These are phyloP conservation scores for Trapa incisa DNA, from an alignment of 345 rosid genomes.

Conservation along the genomic window DNA sequence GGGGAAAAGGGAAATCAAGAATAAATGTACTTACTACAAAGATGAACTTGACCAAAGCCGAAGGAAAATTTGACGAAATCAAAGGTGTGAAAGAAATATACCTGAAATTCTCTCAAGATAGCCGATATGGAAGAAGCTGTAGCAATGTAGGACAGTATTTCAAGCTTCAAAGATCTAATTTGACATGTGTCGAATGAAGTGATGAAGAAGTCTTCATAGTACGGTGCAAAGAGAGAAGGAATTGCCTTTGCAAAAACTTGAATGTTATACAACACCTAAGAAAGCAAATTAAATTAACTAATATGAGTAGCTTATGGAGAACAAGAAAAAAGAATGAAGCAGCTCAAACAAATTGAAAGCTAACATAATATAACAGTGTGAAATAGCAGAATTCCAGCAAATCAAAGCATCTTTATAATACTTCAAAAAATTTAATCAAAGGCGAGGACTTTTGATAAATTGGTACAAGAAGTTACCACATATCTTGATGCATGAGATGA, in stretches of 20 bases:
- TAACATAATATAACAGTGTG: neutral
- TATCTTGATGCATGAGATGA: constrained; percentile 80
- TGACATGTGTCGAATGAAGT: constrained; percentile 66
- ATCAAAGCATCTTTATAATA: neutral
- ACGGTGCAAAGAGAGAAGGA: constrained; percentile 71
- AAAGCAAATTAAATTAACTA: constrained; percentile 6
- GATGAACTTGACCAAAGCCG: neutral
- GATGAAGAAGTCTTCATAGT: constrained; percentile 69
- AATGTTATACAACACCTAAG: constrained; percentile 77
- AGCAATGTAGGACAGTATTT: constrained; percentile 70
- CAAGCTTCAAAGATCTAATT: constrained; percentile 80
- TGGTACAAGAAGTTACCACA: constrained; percentile 45
- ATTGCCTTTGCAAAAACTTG: constrained; percentile 71
- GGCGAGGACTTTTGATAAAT: neutral
- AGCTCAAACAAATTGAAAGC: neutral
- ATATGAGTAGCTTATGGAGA: constrained; percentile 1
- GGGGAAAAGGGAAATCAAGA: neutral
- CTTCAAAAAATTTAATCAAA: neutral
- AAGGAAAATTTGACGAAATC: constrained; percentile 3
- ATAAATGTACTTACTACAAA: neutral
- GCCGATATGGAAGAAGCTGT: constrained; percentile 56
- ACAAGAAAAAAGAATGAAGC: neutral
- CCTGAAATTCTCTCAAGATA: constrained; percentile 85
- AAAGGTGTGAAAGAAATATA: constrained; percentile 14
- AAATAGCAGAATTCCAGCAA: neutral